phyloP scores from a whole-genome alignment of 768 basidiomycete species.

The Mycena galopus region DNA sequence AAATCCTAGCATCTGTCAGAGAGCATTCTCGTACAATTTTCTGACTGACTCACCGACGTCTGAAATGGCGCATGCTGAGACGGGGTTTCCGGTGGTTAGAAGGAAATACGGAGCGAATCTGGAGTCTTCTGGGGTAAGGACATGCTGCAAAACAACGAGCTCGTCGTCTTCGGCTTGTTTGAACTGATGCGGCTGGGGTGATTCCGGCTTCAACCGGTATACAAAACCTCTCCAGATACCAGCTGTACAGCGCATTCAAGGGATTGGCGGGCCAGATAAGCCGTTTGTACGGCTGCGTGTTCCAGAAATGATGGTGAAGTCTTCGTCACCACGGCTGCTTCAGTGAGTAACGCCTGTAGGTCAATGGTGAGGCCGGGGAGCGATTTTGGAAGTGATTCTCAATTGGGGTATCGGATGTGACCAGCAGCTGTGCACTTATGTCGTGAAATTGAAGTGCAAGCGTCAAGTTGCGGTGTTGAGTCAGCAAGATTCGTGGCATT shows the following conservation, averaged over 20 bases:
- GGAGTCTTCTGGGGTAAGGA: conserved; percentile 52
- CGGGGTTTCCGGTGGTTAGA: conserved; percentile 58
- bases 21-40: neutral
- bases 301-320: conserved; percentile 43
- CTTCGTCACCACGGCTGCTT: conserved; percentile 52
- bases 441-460: conserved; percentile 75
- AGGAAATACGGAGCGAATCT: conserved; percentile 75
- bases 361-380: conserved; percentile 75
- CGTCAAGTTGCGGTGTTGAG: conserved; percentile 71
- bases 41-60: conserved; percentile 74
- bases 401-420: conserved; percentile 61
- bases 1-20: conserved; percentile 67
- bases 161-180: conserved; percentile 57
- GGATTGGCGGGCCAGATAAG: conserved; percentile 66
- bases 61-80: conserved; percentile 71
- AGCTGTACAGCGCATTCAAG: conserved; percentile 70
- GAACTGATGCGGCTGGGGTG: conserved; percentile 32
- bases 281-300: conserved; percentile 54
- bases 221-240: conserved; percentile 70
- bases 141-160: conserved; percentile 66
- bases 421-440: conserved; percentile 75
- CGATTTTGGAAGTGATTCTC: conserved; percentile 72
- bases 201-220: conserved; percentile 53
- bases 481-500: conserved; percentile 73
- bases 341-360: conserved; percentile 62